Conservation (phyloP, 192 early-diverging fungal genomes). For the Diversispora epigaea region DNA sequence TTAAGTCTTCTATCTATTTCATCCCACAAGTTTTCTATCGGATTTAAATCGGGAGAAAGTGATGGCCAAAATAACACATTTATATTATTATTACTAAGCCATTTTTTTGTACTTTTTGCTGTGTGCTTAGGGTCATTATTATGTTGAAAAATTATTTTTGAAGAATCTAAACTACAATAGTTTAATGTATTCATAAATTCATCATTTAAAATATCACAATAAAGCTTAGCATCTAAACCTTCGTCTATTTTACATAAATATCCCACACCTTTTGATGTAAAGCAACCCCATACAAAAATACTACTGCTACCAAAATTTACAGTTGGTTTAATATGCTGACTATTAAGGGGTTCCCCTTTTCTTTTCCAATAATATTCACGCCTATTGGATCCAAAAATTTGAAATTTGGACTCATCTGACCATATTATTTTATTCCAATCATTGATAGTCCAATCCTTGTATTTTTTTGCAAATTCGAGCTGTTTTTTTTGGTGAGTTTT, state of each 20-base stretch:
- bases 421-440: no score
- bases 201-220: conserved; percentile 30
- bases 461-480: conserved; percentile 22
- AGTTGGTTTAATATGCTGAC: background rate
- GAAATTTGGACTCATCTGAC: no score
- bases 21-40: background rate
- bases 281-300: conserved; percentile 27
- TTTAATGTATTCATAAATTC: conserved; percentile 25
- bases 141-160: conserved; percentile 38
- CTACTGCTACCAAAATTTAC: conserved; percentile 4
- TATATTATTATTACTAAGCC: no score
- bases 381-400: no score
- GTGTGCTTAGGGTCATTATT: conserved; percentile 28
- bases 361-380: no score
- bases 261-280: conserved; percentile 31
- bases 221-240: conserved; percentile 14
- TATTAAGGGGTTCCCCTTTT: conserved; percentile 13
- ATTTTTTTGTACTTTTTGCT: background rate
- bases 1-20: background rate
- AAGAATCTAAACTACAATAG: conserved; percentile 24
- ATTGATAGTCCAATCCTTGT: conserved; percentile 32
- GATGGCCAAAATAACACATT: background rate
- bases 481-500: background rate
- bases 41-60: background rate
- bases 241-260: conserved; percentile 31